These are phyloP conservation scores for Nowakowskiella sp. DNA, from an alignment of 192 early-diverging fungal genomes.

Conservation along the genomic window DNA sequence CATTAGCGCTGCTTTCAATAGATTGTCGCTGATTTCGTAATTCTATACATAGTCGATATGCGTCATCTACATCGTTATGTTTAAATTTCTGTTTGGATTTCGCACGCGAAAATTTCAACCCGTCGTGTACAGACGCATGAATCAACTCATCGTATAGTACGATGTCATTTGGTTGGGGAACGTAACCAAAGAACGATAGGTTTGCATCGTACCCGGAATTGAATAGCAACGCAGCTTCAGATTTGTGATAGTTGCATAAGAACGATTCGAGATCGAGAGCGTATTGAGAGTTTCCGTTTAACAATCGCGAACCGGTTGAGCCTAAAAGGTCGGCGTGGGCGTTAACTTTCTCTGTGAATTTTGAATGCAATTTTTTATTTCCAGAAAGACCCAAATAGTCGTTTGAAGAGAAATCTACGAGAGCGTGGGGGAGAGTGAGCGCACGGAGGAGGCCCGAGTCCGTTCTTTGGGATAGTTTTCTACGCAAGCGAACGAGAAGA, in stretches of 20 bases:
- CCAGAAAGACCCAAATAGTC: slow-evolving; percentile 70
- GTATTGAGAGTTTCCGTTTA: slow-evolving; percentile 61
- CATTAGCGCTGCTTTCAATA: neutral
- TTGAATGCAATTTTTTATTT: slow-evolving; percentile 30
- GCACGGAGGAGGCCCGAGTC: too few relatives aligned
- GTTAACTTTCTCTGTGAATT: neutral
- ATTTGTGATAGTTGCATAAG: slow-evolving; percentile 51
- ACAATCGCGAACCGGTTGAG: slow-evolving; percentile 67
- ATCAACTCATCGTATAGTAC: slow-evolving; percentile 66
- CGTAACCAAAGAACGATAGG: slow-evolving; percentile 52
- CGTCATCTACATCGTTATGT: slow-evolving; percentile 61
- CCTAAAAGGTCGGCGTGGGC: slow-evolving; percentile 26
- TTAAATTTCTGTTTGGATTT: slow-evolving; percentile 35
- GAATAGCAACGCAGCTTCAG: slow-evolving; percentile 59
- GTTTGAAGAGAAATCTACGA: slow-evolving; percentile 69
- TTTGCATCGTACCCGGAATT: slow-evolving; percentile 89
- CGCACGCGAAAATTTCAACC: slow-evolving; percentile 51
- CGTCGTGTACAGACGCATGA: slow-evolving; percentile 80
- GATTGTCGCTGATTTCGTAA: slow-evolving; percentile 20
- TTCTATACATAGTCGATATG: slow-evolving; percentile 34
- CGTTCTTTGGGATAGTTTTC: too few relatives aligned
- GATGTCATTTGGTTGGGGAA: slow-evolving; percentile 58
- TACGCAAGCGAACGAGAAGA: too few relatives aligned
- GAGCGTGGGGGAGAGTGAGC: too few relatives aligned
- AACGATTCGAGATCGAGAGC: slow-evolving; percentile 53